Evolutionary conservation across 495 filamentous ascomycete species (phyloP), one percentile per base, ranked within the genome.

Genomic region (Entonaema liquescens): DNA sequence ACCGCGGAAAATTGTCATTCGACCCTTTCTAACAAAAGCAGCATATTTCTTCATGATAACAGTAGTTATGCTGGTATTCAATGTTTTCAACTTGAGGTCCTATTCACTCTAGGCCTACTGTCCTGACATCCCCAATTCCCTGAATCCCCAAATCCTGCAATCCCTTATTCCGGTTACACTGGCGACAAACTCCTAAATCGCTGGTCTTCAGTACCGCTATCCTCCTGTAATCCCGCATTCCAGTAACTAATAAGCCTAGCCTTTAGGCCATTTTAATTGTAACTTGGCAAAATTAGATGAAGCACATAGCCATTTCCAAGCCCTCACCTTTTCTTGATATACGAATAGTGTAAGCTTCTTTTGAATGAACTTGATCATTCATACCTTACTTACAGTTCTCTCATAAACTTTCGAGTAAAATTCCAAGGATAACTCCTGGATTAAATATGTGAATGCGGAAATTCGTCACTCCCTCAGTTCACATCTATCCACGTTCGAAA

Each of bases 91-190:
- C 28, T 50, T 56, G 38, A 44, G 17, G 54, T 47, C 26, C 33
- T n/a, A 19, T 4, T 52, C 49, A 15, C 54, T 72, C 57, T 53
- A 57, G 54, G 70, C 55, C 59, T 63, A 44, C 29, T 68, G 29
- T 64, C 49, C 47, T 21, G 23, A 9, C 42, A 47, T 47, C 42
- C 42, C 19, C 42, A 47, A 72, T 72, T 67, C 64, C 65, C 61
- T 72, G 55, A 72, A 72, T 72, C 70, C 70, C 49, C 65, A 62
- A 73, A 73, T 73, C 70, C 70, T 69, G 61, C 70, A 73, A 62
- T 73, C 70, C 70, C 70, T 62, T 73, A 65, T 65, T 70, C 53
- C 53, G 53, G 59, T 60, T 17, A 25, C 64, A 56, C 42, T 26
- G 47, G 53, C 19, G 29, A 23, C 23, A 62, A 53, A 56, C 53